Evolutionary conservation across 148 eudicot species (phyloP), one percentile per base, ranked within the genome.

Genomic region (Amaranthus palmeri): DNA sequence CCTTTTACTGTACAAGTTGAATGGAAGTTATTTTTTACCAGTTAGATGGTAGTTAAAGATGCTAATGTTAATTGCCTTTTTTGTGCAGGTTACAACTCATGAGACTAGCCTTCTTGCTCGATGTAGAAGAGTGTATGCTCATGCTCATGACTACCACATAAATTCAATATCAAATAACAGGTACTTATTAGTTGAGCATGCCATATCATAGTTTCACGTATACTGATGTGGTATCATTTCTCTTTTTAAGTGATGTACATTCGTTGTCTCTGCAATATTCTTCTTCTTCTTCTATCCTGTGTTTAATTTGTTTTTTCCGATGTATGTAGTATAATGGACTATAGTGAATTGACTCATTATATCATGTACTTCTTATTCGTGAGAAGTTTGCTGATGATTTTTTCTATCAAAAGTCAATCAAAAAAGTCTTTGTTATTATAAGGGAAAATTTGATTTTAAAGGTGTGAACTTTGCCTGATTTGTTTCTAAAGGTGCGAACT

Each of bases 91-190:
- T 66, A 84, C 88, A 61, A 86, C 86, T 85, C 81, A 79, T 41
- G 92, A 90, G 81, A 87, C 90, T n/a, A 87, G 86, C 82, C 91
- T 85, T 77, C 73, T 87, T 74, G 92, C 96, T 49, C 84, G 87
- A 73, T 90, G 92, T 72, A 83, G 96, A 74, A 84, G 92, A 84
- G 85, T 83, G 43, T 90, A 90, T 86, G 92, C 96, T 72, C 96
- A 90, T 84, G 96, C 96, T 75, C 96, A 90, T 80, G 96, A 90
- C 67, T 90, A 87, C 74, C 92, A 90, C 78, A 87, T 90, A 52
- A 90, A 90, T 75, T 90, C 96, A 10, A 90, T 90, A 73, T 90
- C 96, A 73, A 87, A 83, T 75, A 90, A 90, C 83, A 90, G 96
- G 96, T 86, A 56, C 52, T 54, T 67, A 18, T 52, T 51, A 53